A percentile compares a stretch with the other conserved stretches of the same genome.
These are phyloP conservation scores for Pyrus communis DNA, from an alignment of 306 rosid species.

Conservation along the genomic window DNA sequence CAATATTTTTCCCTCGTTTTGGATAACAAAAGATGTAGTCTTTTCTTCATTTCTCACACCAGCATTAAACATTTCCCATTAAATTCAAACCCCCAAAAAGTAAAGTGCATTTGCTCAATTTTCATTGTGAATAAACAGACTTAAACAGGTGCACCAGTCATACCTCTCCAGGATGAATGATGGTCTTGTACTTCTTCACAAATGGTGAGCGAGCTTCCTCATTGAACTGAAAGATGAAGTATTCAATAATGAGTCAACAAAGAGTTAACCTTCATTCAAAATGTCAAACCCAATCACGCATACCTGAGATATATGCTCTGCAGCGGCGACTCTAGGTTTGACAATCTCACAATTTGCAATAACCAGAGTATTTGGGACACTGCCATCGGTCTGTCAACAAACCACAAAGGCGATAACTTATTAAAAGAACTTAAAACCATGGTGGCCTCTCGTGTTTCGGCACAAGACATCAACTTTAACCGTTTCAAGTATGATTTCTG, in stretches of 20 bases:
- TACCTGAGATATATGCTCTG: constrained; percentile 97
- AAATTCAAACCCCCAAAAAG: not conserved
- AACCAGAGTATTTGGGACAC: constrained; percentile 95
- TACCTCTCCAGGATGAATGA: constrained; percentile 99
- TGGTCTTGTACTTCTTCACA: constrained; percentile 98
- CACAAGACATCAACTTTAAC: not conserved
- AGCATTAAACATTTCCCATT: not conserved
- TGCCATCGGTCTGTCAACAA: constrained; percentile 78
- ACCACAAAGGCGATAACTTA: not conserved
- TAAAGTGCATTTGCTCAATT: not conserved
- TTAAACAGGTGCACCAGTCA: not conserved
- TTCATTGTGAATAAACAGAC: not conserved
- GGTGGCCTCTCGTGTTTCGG: not conserved
- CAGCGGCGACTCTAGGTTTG: constrained; percentile 98
- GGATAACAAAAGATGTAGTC: not conserved
- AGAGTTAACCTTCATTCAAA: constrained; percentile 1
- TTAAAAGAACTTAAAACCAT: not conserved
- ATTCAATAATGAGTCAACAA: not conserved
- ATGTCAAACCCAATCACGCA: not conserved
- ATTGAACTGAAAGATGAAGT: constrained; percentile 57
- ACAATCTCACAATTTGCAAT: constrained; percentile 98
- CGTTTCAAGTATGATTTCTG: not conserved
- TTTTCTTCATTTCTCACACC: not conserved
- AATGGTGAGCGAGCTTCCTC: constrained; percentile 99
- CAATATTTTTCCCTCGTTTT: not conserved